Conservation (phyloP, 352 stramenopile species). For the Phytophthora multivora region DNA sequence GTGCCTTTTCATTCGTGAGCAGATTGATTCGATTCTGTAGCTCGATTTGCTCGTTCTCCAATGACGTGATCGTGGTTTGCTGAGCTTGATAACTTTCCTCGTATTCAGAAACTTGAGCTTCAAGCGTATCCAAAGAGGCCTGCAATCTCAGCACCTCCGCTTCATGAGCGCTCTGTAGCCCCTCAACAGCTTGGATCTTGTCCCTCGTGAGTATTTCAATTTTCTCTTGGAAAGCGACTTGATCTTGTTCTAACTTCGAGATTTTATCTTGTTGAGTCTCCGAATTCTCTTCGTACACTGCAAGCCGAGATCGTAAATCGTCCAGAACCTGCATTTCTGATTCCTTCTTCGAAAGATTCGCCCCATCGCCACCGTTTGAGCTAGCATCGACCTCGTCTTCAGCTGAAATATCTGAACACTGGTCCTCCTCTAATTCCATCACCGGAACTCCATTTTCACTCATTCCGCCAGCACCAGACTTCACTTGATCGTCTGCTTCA, state of each 20-base stretch:
- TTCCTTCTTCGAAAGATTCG: conserved; percentile 1
- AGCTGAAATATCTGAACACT: conserved; percentile 9
- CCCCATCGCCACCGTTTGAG: conserved; percentile 1
- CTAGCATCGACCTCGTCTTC: conserved; percentile 22
- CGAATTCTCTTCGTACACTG: conserved; percentile 10
- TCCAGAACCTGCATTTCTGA: conserved; percentile 13
- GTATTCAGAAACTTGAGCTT: conserved; percentile 13
- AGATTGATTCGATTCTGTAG: conserved; percentile 6
- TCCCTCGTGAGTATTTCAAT: conserved; percentile 16
- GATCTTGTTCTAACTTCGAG: conserved; percentile 14
- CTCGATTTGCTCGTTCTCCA: conserved; percentile 15
- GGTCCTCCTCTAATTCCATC: conserved; percentile 27
- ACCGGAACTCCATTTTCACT: conserved; percentile 23
- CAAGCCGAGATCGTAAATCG: conserved; percentile 10
- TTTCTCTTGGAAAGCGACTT: conserved; percentile 12
- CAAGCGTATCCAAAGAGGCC: conserved; percentile 7
- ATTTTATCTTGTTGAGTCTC: conserved; percentile 24
- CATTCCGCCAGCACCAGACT: background rate
- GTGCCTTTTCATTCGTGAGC: conserved; percentile 19
- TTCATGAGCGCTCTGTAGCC: conserved; percentile 14
- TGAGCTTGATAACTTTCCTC: conserved; percentile 16
- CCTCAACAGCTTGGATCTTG: conserved; percentile 6
- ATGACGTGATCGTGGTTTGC: conserved; percentile 13
- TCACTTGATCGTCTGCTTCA: background rate
- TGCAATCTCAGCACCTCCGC: background rate